Percentiles rank a stretch among this genome's conserved stretches.
phyloP scores from a whole-genome alignment of 305 asterid species.

The Fraxinus paxiana region DNA sequence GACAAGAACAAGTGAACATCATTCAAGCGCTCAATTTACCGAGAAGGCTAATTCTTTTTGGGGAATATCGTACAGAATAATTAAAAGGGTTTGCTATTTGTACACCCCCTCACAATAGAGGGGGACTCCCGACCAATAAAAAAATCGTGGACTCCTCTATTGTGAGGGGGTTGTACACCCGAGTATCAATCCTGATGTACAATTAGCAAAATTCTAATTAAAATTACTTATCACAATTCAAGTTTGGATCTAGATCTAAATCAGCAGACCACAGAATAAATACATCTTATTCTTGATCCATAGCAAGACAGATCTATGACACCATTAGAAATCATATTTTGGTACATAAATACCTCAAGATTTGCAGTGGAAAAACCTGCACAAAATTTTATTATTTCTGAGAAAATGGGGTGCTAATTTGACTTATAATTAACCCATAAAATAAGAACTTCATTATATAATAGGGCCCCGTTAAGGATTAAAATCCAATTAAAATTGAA shows the following conservation, averaged over 20 bases:
- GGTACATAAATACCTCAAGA: neutral
- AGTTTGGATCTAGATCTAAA: constrained; percentile 57
- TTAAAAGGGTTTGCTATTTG: neutral
- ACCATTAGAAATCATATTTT: constrained; percentile 27
- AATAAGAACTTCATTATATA: neutral
- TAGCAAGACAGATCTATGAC: constrained; percentile 44
- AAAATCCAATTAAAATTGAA: too few species aligned
- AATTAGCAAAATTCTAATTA: too few species aligned
- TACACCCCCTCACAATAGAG: neutral
- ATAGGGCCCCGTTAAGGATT: too few species aligned
- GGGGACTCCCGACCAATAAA: neutral
- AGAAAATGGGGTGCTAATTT: neutral
- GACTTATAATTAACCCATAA: constrained; percentile 24
- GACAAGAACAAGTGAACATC: neutral
- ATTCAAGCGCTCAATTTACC: neutral
- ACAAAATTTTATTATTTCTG: neutral
- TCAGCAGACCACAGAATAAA: constrained; percentile 21
- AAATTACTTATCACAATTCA: neutral
- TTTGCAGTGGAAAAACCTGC: constrained; percentile 23
- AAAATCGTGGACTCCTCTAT: neutral
- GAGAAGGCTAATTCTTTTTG: neutral
- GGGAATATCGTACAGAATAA: neutral
- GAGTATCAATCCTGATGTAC: neutral
- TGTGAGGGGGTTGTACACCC: neutral
- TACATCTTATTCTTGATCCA: constrained; percentile 23